Evolutionary conservation across 495 filamentous ascomycete species (phyloP).

Genomic region (Aeminium ludgeri): DNA sequence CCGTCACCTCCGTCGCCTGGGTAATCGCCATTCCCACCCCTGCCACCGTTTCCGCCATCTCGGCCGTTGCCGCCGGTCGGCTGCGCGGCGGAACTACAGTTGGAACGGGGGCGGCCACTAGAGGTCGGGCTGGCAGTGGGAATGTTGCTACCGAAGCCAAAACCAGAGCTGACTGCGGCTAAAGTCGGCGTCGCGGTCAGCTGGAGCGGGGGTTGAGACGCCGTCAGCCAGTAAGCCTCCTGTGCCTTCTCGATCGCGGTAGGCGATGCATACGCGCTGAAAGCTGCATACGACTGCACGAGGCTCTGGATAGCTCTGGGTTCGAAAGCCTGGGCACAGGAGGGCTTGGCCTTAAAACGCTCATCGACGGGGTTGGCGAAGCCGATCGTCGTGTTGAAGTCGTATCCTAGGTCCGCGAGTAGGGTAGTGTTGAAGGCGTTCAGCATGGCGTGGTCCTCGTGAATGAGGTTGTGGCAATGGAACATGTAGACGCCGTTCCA

Average conservation of each 20-base stretch:
- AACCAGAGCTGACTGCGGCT: too few species aligned
- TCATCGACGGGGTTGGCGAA: conserved; percentile 10
- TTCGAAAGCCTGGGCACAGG: conserved; percentile 7
- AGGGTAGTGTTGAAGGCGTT: conserved; percentile 39
- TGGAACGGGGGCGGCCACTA: too few species aligned
- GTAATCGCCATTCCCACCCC: too few species aligned
- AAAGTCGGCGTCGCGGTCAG: too few species aligned
- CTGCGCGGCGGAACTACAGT: too few species aligned
- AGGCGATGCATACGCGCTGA: conserved; percentile 5
- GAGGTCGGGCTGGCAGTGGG: too few species aligned
- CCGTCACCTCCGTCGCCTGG: too few species aligned
- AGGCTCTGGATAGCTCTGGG: conserved; percentile 4
- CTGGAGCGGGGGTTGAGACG: background rate
- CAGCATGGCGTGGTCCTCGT: conserved; percentile 48
- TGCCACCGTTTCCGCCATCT: too few species aligned
- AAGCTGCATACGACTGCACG: conserved; percentile 3
- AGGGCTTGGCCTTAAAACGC: conserved; percentile 5
- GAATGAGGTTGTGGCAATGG: conserved; percentile 37
- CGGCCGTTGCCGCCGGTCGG: too few species aligned
- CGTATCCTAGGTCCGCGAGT: conserved; percentile 8
- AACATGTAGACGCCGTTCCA: conserved; percentile 16
- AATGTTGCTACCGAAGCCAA: too few species aligned
- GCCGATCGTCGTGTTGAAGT: background rate
- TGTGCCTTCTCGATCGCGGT: background rate
- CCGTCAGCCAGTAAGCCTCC: conserved; percentile 4